These are phyloP conservation scores for Trichoderma gamsii DNA, from an alignment of 495 filamentous ascomycete species.

Conservation along the genomic window DNA sequence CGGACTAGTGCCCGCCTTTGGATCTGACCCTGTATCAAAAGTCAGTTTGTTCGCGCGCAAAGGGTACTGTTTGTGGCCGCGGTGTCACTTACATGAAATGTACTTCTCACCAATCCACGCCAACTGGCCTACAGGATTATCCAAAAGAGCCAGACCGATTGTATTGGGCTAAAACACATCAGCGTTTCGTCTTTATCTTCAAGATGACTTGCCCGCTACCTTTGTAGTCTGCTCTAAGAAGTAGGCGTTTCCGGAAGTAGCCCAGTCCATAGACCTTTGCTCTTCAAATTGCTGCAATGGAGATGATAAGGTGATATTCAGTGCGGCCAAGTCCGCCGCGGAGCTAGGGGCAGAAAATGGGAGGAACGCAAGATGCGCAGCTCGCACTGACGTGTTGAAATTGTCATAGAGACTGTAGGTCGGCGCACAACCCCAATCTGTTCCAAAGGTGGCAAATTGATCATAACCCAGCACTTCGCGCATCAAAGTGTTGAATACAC, in stretches of 20 bases:
- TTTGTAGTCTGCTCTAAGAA: not conserved
- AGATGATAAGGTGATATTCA: slow-evolving; percentile 18
- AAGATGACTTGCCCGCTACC: not conserved
- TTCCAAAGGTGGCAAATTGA: slow-evolving; percentile 26
- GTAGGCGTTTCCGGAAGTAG: slow-evolving; percentile 18
- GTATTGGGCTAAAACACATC: slow-evolving; percentile 28
- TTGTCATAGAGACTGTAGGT: slow-evolving; percentile 23
- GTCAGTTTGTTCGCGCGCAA: no score
- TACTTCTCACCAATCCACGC: slow-evolving; percentile 37
- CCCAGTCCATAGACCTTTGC: slow-evolving; percentile 4
- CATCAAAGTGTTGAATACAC: slow-evolving; percentile 16
- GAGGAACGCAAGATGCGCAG: slow-evolving; percentile 19
- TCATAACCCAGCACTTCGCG: slow-evolving; percentile 23
- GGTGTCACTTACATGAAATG: slow-evolving; percentile 18
- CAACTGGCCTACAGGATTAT: slow-evolving; percentile 35
- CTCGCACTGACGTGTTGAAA: slow-evolving; percentile 20
- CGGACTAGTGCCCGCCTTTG: slow-evolving; percentile 18
- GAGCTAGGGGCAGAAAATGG: slow-evolving; percentile 19
- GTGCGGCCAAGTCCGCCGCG: slow-evolving; percentile 19
- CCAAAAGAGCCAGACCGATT: slow-evolving; percentile 33
- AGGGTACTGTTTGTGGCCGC: no score
- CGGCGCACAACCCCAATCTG: slow-evolving; percentile 31
- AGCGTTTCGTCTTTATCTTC: not conserved
- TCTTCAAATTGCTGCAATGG: slow-evolving; percentile 1
- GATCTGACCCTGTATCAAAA: slow-evolving; percentile 18